Evolutionary conservation across 805 yeast genomes (phyloP).

Genomic region (Metschnikowia amazonensis): DNA sequence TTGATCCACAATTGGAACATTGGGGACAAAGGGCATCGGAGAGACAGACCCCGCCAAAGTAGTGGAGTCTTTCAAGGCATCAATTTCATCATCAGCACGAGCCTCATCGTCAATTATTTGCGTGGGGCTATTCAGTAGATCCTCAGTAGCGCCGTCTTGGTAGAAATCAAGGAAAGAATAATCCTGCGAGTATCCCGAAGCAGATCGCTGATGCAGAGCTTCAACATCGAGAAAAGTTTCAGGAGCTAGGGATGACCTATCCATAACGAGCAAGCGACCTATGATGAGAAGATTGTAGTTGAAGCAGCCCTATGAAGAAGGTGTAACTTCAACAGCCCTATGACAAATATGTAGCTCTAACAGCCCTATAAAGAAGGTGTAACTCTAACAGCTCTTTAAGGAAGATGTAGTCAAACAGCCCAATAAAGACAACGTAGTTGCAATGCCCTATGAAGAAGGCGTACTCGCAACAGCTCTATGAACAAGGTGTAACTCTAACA

Average conservation of each 20-base stretch:
- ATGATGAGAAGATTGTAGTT: background rate
- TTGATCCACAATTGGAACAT: constrained; percentile 6
- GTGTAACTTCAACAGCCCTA: too few relatives aligned
- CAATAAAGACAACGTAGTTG: too few relatives aligned
- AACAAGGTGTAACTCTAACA: too few relatives aligned
- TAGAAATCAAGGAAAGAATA: constrained; percentile 39
- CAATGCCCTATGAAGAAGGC: too few relatives aligned
- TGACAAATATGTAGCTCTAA: too few relatives aligned
- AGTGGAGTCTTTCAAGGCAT: background rate
- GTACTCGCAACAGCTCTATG: too few relatives aligned
- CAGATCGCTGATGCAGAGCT: constrained; percentile 25
- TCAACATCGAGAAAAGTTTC: background rate
- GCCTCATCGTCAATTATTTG: background rate
- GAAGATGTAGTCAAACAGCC: too few relatives aligned
- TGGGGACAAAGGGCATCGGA: background rate
- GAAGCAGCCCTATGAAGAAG: background rate
- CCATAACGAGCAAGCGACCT: background rate
- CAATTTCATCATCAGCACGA: background rate
- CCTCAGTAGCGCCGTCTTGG: constrained; percentile 42
- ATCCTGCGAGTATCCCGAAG: constrained; percentile 32
- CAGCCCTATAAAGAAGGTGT: too few relatives aligned
- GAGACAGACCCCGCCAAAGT: background rate
- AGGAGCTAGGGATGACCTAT: background rate
- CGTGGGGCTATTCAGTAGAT: background rate
- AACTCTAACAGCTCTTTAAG: too few relatives aligned